phyloP scores from a whole-genome alignment of 345 rosid genomes.

The Pelargonium nanum region DNA sequence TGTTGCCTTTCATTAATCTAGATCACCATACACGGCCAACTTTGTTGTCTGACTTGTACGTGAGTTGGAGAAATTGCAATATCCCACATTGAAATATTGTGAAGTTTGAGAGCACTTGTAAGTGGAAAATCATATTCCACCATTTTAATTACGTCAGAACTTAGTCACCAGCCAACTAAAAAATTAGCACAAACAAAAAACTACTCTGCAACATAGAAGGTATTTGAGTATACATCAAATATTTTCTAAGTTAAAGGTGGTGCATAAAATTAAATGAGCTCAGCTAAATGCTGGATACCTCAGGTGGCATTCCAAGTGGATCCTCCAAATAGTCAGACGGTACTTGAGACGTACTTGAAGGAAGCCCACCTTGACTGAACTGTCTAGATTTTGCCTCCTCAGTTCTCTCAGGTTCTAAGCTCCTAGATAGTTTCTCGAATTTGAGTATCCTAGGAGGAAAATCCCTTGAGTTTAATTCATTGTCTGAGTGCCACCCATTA shows the following conservation, averaged over 20 bases:
- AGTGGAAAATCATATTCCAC: too few species aligned
- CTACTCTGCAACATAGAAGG: background rate
- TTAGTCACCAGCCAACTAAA: slow-evolving; percentile 6
- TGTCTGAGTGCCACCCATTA: slow-evolving; percentile 72
- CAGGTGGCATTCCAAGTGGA: slow-evolving; percentile 85
- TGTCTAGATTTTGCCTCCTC: slow-evolving; percentile 26
- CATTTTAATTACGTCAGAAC: too few species aligned
- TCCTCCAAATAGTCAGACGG: slow-evolving; percentile 33
- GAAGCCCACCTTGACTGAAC: slow-evolving; percentile 23
- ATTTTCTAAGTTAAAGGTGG: background rate
- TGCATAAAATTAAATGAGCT: slow-evolving; percentile 6
- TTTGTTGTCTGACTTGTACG: too few species aligned
- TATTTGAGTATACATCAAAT: background rate
- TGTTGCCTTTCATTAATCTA: too few species aligned
- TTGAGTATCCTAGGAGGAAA: slow-evolving; percentile 42
- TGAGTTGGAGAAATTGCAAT: too few species aligned
- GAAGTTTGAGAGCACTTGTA: too few species aligned
- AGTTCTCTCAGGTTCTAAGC: slow-evolving; percentile 20
- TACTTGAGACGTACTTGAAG: slow-evolving; percentile 18
- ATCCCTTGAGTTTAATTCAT: slow-evolving; percentile 50
- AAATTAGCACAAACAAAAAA: slow-evolving; percentile 2
- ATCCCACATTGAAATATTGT: too few species aligned
- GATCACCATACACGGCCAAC: too few species aligned
- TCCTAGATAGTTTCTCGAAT: slow-evolving; percentile 31
- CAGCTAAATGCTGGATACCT: slow-evolving; percentile 37